A percentile compares a stretch with the other conserved stretches of the same genome.
Conservation (phyloP, 2,329 filamentous ascomycete genomes). For the Colletotrichum abscissum region DNA sequence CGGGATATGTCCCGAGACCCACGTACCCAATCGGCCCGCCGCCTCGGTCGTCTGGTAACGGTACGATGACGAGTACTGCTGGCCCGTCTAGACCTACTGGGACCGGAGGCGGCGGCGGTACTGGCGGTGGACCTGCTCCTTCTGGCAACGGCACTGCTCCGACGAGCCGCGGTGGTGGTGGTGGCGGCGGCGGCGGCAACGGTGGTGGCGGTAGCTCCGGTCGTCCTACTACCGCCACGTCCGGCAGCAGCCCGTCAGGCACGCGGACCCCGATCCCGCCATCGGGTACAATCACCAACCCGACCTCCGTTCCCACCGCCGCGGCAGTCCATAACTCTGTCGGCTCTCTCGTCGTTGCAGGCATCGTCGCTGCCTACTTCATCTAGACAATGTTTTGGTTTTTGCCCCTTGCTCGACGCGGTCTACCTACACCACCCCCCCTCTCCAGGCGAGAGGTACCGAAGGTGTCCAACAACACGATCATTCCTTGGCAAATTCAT, state of each 20-base stretch:
- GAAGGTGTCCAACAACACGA: not conserved
- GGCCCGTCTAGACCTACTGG: not conserved
- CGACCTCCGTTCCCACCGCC: conserved; percentile 39
- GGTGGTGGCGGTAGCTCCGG: not conserved
- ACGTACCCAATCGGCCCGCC: conserved; percentile 4
- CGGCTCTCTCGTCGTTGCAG: conserved; percentile 49
- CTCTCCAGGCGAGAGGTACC: not conserved
- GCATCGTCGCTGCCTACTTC: conserved; percentile 53
- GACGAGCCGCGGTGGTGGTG: not conserved
- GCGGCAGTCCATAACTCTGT: conserved; percentile 45
- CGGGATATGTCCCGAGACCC: conserved; percentile 6
- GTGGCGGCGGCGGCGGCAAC: not conserved
- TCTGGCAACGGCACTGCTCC: not conserved
- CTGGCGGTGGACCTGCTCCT: not conserved
- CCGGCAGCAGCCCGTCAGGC: conserved; percentile 1
- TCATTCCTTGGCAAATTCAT: not conserved
- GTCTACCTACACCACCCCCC: not conserved
- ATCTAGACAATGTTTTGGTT: conserved; percentile 45
- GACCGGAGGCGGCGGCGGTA: conserved; percentile 4
- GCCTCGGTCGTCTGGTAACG: not conserved
- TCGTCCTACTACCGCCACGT: not conserved
- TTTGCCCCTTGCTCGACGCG: not conserved
- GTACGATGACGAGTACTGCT: not conserved
- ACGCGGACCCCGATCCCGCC: conserved; percentile 26
- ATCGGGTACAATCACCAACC: conserved; percentile 31